A percentile compares a stretch with the other conserved stretches of the same genome.
Conservation (phyloP, 2,329 filamentous ascomycete species). For the Stemphylium vesicarium region DNA sequence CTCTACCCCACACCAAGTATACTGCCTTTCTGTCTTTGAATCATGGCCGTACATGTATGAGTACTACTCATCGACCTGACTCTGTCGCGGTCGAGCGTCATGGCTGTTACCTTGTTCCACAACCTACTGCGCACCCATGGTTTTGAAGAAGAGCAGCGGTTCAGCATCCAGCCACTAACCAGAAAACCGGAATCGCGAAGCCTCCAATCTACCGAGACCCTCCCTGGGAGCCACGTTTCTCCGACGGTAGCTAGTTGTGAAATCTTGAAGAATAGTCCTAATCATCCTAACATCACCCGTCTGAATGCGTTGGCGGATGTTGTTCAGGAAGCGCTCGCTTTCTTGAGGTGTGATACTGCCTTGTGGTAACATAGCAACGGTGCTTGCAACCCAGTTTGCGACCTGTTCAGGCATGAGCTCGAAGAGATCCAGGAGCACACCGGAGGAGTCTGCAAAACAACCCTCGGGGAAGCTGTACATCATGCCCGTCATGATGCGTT, state of each 20-base stretch:
- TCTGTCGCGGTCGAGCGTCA: background rate
- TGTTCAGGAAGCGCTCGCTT: conserved; percentile 78
- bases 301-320: conserved; percentile 78
- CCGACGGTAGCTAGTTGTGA: conserved; percentile 91
- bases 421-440: conserved; percentile 88
- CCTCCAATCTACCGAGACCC: conserved; percentile 85
- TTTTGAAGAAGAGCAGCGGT: conserved; percentile 9
- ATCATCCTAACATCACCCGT: conserved; percentile 77
- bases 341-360: conserved; percentile 77
- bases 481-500: conserved; percentile 93
- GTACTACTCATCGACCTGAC: background rate
- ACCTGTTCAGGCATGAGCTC: conserved; percentile 83
- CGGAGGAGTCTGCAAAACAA: conserved; percentile 92
- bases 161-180: conserved; percentile 34
- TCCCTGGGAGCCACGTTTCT: conserved; percentile 95
- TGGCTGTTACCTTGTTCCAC: background rate
- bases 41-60: conserved; percentile 1
- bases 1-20: conserved; percentile 8
- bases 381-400: conserved; percentile 80
- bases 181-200: conserved; percentile 81
- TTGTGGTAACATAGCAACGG: conserved; percentile 80
- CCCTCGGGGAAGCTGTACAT: conserved; percentile 98
- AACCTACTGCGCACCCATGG: background rate
- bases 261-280: conserved; percentile 87
- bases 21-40: background rate